Evolutionary conservation across 1,139 yeast species (phyloP).

Genomic region (Debaryomyces udenii): DNA sequence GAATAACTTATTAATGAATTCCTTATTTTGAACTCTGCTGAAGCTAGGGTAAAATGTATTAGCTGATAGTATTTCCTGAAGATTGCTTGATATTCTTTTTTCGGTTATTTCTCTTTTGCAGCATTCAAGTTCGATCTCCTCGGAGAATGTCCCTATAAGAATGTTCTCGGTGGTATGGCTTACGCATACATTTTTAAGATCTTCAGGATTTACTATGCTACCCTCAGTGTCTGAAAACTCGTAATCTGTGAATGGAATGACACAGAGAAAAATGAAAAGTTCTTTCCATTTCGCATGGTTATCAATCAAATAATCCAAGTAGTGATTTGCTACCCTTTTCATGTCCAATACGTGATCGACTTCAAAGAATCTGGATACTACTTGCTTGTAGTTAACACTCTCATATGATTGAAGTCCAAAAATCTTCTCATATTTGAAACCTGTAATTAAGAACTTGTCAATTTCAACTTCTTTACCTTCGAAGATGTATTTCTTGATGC

Average conservation of each 20-base stretch:
- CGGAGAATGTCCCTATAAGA: slow-evolving; percentile 4
- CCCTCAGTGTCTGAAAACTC: neutral
- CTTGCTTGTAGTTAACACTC: too few relatives aligned
- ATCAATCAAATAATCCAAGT: too few relatives aligned
- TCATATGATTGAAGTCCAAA: too few relatives aligned
- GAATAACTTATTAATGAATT: neutral
- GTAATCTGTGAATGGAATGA: slow-evolving; percentile 6
- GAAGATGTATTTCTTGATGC: too few relatives aligned
- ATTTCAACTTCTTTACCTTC: too few relatives aligned
- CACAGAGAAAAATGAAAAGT: slow-evolving; percentile 1
- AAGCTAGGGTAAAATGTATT: neutral
- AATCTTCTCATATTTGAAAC: too few relatives aligned
- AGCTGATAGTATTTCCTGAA: neutral
- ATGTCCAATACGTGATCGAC: too few relatives aligned
- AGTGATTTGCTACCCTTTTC: too few relatives aligned
- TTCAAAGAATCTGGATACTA: too few relatives aligned
- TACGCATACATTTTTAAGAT: neutral
- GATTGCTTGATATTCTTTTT: neutral
- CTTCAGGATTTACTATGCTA: slow-evolving; percentile 1
- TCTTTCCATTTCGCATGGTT: neutral
- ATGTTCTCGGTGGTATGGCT: neutral
- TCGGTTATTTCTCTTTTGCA: neutral
- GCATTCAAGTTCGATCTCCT: neutral
- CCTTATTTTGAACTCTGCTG: neutral
- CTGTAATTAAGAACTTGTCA: too few relatives aligned